These are phyloP conservation scores for Lepidium sativum DNA, from an alignment of 345 rosid genomes.

Conservation along the genomic window DNA sequence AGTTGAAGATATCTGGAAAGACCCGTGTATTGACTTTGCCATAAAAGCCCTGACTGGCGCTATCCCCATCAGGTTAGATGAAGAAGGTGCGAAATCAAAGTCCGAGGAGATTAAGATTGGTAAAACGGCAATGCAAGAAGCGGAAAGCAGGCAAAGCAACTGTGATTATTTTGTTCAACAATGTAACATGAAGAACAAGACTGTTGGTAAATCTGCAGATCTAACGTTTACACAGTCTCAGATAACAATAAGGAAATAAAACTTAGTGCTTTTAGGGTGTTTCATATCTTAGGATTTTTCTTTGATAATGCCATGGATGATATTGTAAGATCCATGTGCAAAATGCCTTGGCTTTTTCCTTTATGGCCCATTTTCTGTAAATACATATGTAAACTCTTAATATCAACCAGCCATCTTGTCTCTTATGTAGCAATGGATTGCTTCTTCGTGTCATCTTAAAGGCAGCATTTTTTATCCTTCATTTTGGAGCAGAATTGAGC, in stretches of 20 bases:
- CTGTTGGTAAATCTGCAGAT: neutral
- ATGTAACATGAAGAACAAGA: conserved; percentile 9
- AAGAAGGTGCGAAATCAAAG: neutral
- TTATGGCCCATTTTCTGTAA: conserved; percentile 2
- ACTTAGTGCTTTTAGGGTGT: neutral
- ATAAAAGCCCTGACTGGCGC: conserved; percentile 80
- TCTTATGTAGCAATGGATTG: neutral
- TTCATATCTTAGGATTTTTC: neutral
- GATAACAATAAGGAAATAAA: neutral
- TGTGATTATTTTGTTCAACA: conserved; percentile 5
- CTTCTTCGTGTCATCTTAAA: neutral
- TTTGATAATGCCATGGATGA: neutral
- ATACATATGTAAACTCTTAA: neutral
- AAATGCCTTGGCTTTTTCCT: neutral
- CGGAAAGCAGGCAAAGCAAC: neutral
- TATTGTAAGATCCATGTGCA: neutral
- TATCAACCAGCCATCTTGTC: neutral
- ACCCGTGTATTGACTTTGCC: conserved; percentile 94
- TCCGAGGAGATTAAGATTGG: neutral
- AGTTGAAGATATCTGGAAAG: conserved; percentile 52
- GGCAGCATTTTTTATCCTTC: neutral
- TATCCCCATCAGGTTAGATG: conserved; percentile 51
- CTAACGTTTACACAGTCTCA: conserved; percentile 4
- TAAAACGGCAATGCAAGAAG: conserved; percentile 1
- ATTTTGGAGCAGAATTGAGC: neutral